Base-by-base conservation (phyloP, 352 stramenopile species). In the Phytophthora citrophthora region DNA sequence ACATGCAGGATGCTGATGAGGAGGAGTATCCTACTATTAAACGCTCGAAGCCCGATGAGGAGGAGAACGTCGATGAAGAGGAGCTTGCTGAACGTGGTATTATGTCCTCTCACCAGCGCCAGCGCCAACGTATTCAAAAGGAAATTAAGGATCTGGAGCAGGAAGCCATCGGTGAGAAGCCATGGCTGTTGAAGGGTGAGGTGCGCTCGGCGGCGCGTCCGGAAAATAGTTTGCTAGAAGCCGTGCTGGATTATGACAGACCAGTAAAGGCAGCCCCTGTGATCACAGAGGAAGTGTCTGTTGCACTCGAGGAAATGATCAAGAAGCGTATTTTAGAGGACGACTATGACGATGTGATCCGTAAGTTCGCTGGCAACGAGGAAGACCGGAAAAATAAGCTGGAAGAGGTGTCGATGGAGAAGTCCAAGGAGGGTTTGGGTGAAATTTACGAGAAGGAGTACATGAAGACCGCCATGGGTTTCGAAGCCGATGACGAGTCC, bases 371-470 rank as follows among this genome's bases (percentile, higher is more conserved):
- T 23, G 72, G 74, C 10, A 93, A 94, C 55, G 84, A 95, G 59
- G 62, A 80, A 47, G 81, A 84, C 49, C 61, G 79, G 61, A 91
- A 95, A 69, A 85, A 88, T 9, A 96, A 98, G 68, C 72, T 98
- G 31, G 88, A 93, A 32, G 93, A 98, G 43, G 89, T 98, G 46
- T 97, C 91, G 15, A 96, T 94, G 85, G 89, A 97, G 73, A 97
- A 97, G 67, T 90, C 77, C 31, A 96, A 92, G 73, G 78, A 96
- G 48, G 90, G 92, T 46, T 77, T 98, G 26, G 94, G 94, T 7
- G 94, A 98, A 64, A 86, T 98, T 46, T 98, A 98, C 70, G 94
- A 98, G 68, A 93, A 96, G 52, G 94, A 98, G 74, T 98, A 98
- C 74, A 89, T 98, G 70, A 98, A 98, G 81, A 97, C 91, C 6